phyloP scores from a whole-genome alignment of 1,284 basidiomycete genomes.

The Ceratorhiza oryzae-sativae region DNA sequence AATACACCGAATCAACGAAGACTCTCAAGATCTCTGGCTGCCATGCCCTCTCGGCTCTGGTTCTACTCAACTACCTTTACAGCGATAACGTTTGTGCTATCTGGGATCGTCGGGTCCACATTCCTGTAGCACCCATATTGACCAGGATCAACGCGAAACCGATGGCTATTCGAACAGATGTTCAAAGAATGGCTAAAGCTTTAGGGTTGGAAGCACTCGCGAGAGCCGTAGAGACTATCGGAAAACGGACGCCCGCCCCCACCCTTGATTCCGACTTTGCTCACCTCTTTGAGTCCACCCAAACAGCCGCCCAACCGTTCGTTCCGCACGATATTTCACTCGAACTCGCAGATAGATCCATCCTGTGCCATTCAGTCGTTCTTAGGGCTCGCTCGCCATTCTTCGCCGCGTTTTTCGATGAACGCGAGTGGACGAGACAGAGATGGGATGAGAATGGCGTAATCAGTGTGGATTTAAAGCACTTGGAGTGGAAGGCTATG shows the following conservation, averaged over 20 bases:
- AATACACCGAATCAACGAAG: conserved; percentile 45
- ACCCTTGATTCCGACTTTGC: conserved; percentile 50
- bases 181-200: conserved; percentile 61
- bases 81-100: conserved; percentile 82
- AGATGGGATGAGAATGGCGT: conserved; percentile 64
- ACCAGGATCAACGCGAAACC: conserved; percentile 54
- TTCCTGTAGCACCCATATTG: conserved; percentile 57
- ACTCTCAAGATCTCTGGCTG: conserved; percentile 58
- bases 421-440: conserved; percentile 78
- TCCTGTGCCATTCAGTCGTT: conserved; percentile 76
- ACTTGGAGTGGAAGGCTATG: conserved; percentile 80
- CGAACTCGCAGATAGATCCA: conserved; percentile 70
- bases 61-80: conserved; percentile 88
- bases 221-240: conserved; percentile 51
- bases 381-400: conserved; percentile 85
- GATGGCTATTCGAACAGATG: conserved; percentile 66
- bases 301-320: conserved; percentile 42
- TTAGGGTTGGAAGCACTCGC: conserved; percentile 64
- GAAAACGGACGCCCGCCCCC: conserved; percentile 48
- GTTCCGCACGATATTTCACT: conserved; percentile 73
- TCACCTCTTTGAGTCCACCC: conserved; percentile 51
- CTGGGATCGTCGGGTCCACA: conserved; percentile 81
- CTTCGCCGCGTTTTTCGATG: conserved; percentile 86
- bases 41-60: conserved; percentile 71
- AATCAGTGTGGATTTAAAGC: conserved; percentile 72